Percentiles rank a stretch among this genome's conserved stretches.
Conservation (phyloP, 805 yeast genomes). For the Candida anglica region DNA sequence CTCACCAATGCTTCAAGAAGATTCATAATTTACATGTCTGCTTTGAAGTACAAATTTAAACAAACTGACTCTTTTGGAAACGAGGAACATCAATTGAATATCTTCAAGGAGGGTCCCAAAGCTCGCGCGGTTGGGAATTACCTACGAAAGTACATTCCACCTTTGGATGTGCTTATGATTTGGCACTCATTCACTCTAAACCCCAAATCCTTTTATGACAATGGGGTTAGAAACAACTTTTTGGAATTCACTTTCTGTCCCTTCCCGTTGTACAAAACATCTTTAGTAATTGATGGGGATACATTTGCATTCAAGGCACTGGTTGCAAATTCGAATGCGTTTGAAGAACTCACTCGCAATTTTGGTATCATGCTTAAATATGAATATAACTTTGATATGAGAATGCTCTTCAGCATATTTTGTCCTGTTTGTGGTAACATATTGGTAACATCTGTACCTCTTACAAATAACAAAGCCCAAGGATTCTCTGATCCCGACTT, state of each 20-base stretch:
- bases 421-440: constrained; percentile 12
- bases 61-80: background rate
- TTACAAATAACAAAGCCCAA: constrained; percentile 5
- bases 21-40: constrained; percentile 17
- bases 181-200: constrained; percentile 21
- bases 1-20: constrained; percentile 18
- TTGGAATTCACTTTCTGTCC: constrained; percentile 11
- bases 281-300: constrained; percentile 7
- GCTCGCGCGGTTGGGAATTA: constrained; percentile 1
- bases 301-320: constrained; percentile 11
- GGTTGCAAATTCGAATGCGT: constrained; percentile 4
- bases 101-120: constrained; percentile 3
- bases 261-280: constrained; percentile 14
- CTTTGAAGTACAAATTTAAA: constrained; percentile 4
- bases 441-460: constrained; percentile 7
- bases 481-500: constrained; percentile 14
- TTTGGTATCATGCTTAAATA: constrained; percentile 3
- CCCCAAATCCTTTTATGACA: constrained; percentile 12
- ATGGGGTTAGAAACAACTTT: constrained; percentile 11
- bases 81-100: constrained; percentile 2
- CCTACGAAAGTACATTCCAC: constrained; percentile 11
- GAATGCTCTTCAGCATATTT: constrained; percentile 5
- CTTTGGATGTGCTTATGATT: constrained; percentile 19
- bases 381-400: constrained; percentile 3
- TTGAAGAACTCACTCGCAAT: constrained; percentile 5